Conservation (phyloP, 2,329 filamentous ascomycete species). For the Clonostachys chloroleuca region DNA sequence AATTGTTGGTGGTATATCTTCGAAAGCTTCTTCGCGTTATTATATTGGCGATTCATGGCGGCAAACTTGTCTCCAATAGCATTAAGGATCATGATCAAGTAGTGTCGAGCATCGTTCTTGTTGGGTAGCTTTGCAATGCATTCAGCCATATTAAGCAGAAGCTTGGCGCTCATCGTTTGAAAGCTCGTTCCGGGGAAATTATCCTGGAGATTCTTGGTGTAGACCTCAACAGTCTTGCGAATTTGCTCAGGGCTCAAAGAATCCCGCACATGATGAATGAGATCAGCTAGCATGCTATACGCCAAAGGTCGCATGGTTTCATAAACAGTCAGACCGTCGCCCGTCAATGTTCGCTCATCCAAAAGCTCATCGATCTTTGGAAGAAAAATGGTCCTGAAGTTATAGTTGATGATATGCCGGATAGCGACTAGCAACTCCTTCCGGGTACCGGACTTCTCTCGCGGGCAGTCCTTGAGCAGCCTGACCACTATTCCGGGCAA, state of each 20-base stretch:
- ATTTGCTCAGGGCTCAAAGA: constrained; percentile 88
- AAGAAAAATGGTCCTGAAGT: constrained; percentile 92
- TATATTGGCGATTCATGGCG: constrained; percentile 94
- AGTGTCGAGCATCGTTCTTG: constrained; percentile 91
- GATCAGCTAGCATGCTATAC: constrained; percentile 96
- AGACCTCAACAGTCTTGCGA: constrained; percentile 91
- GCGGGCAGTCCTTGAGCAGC: constrained; percentile 85
- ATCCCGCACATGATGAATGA: constrained; percentile 95
- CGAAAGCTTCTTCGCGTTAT: constrained; percentile 91
- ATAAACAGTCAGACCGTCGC: constrained; percentile 92
- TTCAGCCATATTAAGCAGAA: constrained; percentile 96
- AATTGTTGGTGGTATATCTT: constrained; percentile 65
- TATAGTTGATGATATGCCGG: constrained; percentile 98
- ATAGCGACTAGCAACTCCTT: constrained; percentile 97
- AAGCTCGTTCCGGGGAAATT: constrained; percentile 97
- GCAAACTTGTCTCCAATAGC: constrained; percentile 98
- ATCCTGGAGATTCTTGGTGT: constrained; percentile 93
- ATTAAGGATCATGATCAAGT: constrained; percentile 94
- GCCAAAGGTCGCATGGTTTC: constrained; percentile 94
- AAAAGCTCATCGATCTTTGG: constrained; percentile 92
- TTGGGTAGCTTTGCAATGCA: constrained; percentile 92
- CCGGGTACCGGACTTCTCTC: constrained; percentile 87
- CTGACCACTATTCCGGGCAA: constrained; percentile 88
- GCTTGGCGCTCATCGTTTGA: constrained; percentile 98
- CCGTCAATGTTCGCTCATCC: constrained; percentile 90